Base-by-base conservation (phyloP, 495 filamentous ascomycete genomes). In the Aspergillus hancockii region DNA sequence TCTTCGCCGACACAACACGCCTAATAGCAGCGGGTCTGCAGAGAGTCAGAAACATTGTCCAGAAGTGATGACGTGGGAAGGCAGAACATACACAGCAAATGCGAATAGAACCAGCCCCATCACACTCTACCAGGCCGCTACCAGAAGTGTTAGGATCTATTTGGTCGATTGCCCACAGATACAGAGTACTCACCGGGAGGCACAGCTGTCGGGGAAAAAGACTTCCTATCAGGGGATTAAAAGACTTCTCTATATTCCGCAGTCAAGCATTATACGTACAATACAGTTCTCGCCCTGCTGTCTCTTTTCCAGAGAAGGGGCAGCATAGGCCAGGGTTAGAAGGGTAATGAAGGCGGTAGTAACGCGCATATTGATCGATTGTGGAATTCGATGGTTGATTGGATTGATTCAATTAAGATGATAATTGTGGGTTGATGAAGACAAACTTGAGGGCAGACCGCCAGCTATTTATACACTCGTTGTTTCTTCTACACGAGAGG, bases 201-300 rank as follows among this genome's bases (percentile, higher is more conserved):
- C 16, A 25, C 57, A 59, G 31, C 18, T 47, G 9, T 54, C 51
- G 13, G 55, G 55, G 46, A 47, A 47, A 34, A 46, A 46, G 51
- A 59, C 23, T 19, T 54, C 49, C 57, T 59, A 54, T 23, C 4
- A 18, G 31, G 8, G 12, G 30, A 16, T 54, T 13, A 47, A 23
- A 41, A 28, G 16, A 40, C 28, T 13, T 16, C 49, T n/a, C 49
- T n/a, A 51, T 5, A 6, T 25, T n/a, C 18, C 2, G 22, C 43
- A 3, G 14, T 19, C 18, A n/a, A 47, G 10, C 19, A 31, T 19
- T 32, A 22, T 25, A 58, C 47, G 19, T 59, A 59, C 57, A n/a
- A 31, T 38, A 28, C 57, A 59, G 25, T 52, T 52, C 57, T 54
- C 49, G 13, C 57, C 57, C 51, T 59, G 57, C 50, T 59, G 57